A percentile compares a stretch with the other conserved stretches of the same genome.
These are phyloP conservation scores for Seiridium cupressi DNA, from an alignment of 2,329 filamentous ascomycete genomes.

Conservation along the genomic window DNA sequence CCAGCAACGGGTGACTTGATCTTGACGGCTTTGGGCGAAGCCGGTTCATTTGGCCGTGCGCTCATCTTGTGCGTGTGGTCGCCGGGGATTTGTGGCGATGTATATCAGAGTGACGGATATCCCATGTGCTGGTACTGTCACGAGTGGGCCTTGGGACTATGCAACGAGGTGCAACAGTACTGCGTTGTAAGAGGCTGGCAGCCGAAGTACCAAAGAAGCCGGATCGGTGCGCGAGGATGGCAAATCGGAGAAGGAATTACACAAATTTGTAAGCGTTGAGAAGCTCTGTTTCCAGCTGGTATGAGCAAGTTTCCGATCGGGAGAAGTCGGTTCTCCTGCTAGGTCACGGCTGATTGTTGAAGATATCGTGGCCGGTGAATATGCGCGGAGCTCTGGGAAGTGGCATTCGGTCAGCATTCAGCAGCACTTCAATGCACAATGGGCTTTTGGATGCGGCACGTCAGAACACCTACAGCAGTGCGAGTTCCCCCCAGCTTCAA, in stretches of 20 bases:
- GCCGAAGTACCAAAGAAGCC: no score
- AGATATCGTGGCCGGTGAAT: neutral
- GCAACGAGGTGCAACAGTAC: no score
- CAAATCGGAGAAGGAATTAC: no score
- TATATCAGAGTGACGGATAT: neutral
- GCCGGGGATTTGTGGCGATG: neutral
- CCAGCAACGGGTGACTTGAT: constrained; percentile 59
- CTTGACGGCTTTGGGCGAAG: constrained; percentile 50
- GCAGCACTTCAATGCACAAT: neutral
- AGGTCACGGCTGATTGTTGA: neutral
- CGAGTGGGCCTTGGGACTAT: no score
- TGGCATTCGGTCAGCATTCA: neutral
- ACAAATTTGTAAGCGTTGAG: no score
- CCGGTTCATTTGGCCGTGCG: constrained; percentile 28
- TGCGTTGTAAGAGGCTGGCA: no score
- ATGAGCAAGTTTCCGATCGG: neutral
- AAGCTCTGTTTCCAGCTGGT: no score
- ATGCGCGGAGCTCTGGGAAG: neutral
- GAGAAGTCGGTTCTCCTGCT: neutral
- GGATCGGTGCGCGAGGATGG: no score
- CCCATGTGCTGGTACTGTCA: no score
- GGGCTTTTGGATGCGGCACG: neutral
- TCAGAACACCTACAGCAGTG: neutral
- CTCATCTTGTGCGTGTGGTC: constrained; percentile 19
- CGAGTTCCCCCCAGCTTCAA: neutral